Evolutionary conservation across 202 grass and related monocot genomes (phyloP).

Genomic region (Sporobolus alterniflorus): DNA sequence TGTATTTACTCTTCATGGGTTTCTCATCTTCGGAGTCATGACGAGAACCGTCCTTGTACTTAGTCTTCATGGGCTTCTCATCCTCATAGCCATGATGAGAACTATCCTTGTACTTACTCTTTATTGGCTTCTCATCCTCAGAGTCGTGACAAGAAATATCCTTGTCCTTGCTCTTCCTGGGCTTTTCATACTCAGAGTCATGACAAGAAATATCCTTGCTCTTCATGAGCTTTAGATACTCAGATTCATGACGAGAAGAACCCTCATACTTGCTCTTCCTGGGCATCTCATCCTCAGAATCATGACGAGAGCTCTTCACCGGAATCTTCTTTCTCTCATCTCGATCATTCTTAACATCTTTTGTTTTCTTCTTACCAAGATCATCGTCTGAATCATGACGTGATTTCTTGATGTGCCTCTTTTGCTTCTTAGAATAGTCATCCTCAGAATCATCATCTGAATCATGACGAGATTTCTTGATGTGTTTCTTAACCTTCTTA

Average conservation of each 20-base stretch:
- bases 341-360: slow-evolving; percentile 20
- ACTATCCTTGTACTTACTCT: neutral
- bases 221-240: slow-evolving; percentile 14
- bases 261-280: neutral
- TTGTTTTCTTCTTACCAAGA: slow-evolving; percentile 44
- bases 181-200: slow-evolving; percentile 3
- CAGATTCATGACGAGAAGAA: slow-evolving; percentile 2
- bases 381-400: slow-evolving; percentile 40
- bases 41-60: neutral
- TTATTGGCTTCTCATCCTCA: neutral
- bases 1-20: neutral
- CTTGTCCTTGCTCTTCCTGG: neutral
- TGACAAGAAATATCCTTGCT: slow-evolving; percentile 36
- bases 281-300: neutral
- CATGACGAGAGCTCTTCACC: slow-evolving; percentile 31
- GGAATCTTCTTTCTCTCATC: neutral
- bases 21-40: slow-evolving; percentile 43
- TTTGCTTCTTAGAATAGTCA: slow-evolving; percentile 23
- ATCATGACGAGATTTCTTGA: no score
- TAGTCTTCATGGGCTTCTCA: neutral
- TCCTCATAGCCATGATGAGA: slow-evolving; percentile 25
- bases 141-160: neutral
- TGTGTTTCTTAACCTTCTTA: no score
- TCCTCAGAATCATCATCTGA: no score
- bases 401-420: slow-evolving; percentile 32